Percentiles rank a stretch among this genome's conserved stretches.
Conservation (phyloP, 2,329 filamentous ascomycete genomes). For the Blastomyces emzantsi region DNA sequence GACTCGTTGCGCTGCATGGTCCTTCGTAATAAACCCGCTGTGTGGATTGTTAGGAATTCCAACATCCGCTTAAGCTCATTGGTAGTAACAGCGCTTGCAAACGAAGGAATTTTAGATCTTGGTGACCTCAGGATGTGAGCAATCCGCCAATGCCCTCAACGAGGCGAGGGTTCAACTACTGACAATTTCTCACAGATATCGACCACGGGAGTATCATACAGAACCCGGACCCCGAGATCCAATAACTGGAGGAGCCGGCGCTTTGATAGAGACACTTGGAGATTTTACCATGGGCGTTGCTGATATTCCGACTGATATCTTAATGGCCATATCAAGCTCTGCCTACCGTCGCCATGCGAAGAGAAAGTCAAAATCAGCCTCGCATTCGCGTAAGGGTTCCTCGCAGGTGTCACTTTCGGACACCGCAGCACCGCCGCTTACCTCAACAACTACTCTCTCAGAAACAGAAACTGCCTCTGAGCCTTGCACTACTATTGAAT, state of each 20-base stretch:
- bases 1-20: constrained; percentile 61
- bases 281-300: constrained; percentile 74
- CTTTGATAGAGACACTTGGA: constrained; percentile 72
- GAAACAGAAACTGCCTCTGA: constrained; percentile 10
- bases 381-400: not conserved
- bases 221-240: constrained; percentile 73
- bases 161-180: constrained; percentile 11
- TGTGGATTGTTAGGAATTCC: constrained; percentile 64
- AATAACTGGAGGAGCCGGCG: constrained; percentile 64
- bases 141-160: not conserved
- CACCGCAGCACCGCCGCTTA: constrained; percentile 5
- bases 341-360: constrained; percentile 15
- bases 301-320: constrained; percentile 54
- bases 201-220: constrained; percentile 60
- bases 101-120: constrained; percentile 56
- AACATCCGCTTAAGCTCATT: constrained; percentile 61
- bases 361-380: constrained; percentile 16
- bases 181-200: constrained; percentile 32
- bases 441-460: not conserved
- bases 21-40: constrained; percentile 57
- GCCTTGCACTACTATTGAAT: not conserved
- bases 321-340: constrained; percentile 31
- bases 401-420: constrained; percentile 11
- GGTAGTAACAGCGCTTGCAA: constrained; percentile 60
- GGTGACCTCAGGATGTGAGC: constrained; percentile 63